These are phyloP conservation scores for Thecaphora thlaspeos DNA, from an alignment of 1,284 basidiomycete genomes.

Conservation along the genomic window DNA sequence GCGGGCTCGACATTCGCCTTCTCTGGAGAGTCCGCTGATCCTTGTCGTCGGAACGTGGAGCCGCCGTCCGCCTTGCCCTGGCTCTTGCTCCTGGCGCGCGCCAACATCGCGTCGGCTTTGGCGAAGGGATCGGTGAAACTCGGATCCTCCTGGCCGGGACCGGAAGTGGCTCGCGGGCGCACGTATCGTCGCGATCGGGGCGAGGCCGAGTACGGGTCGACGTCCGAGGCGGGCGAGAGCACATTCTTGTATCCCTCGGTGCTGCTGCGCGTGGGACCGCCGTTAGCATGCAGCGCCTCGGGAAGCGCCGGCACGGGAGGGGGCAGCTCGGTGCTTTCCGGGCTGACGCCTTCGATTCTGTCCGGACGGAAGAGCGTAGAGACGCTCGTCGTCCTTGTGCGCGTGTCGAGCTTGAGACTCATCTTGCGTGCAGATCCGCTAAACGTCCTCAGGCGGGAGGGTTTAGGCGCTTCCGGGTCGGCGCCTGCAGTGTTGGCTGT, in stretches of 20 bases:
- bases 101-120: conserved; percentile 22
- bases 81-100: conserved; percentile 9
- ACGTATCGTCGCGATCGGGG: conserved; percentile 14
- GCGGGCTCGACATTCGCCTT: not conserved
- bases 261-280: not conserved
- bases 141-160: conserved; percentile 5
- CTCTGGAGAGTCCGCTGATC: too few species aligned
- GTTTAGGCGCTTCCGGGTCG: not conserved
- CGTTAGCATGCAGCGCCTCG: conserved; percentile 4
- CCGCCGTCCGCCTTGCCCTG: not conserved
- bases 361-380: conserved; percentile 13
- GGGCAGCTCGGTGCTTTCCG: conserved; percentile 6
- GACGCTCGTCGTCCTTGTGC: conserved; percentile 3
- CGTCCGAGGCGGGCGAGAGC: not conserved
- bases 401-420: conserved; percentile 27
- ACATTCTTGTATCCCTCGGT: conserved; percentile 20
- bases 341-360: conserved; percentile 3
- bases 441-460: conserved; percentile 17
- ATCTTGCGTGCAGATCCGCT: conserved; percentile 29
- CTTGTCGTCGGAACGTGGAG: not conserved
- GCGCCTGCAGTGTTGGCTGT: too few species aligned
- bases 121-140: conserved; percentile 15
- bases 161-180: not conserved
- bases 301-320: conserved; percentile 18
- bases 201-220: conserved; percentile 1